Percentiles rank a stretch among this genome's conserved stretches.
These are phyloP conservation scores for Isatis tinctoria DNA, from an alignment of 345 rosid species.

Conservation along the genomic window DNA sequence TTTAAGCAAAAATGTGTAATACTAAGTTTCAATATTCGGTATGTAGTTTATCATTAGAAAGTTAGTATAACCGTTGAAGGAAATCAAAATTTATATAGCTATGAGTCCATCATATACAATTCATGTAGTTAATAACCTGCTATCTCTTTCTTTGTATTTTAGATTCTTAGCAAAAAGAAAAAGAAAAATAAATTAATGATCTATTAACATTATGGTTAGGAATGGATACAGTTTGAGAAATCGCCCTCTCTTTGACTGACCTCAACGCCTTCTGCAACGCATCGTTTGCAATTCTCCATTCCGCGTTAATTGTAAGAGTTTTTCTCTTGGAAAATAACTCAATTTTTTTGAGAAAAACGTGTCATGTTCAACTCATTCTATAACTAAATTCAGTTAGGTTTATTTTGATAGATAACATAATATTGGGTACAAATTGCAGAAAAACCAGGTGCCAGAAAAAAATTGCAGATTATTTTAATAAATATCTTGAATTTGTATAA, in stretches of 20 bases:
- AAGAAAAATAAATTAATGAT: too few relatives aligned
- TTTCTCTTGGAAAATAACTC: conserved; percentile 24
- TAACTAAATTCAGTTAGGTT: not conserved
- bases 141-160: not conserved
- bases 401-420: too few relatives aligned
- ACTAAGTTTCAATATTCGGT: not conserved
- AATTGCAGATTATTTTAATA: too few relatives aligned
- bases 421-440: not conserved
- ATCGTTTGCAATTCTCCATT: conserved; percentile 6
- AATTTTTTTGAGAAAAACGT: not conserved
- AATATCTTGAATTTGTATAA: too few relatives aligned
- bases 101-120: not conserved
- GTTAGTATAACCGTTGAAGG: not conserved
- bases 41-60: not conserved
- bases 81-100: not conserved
- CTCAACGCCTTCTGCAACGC: not conserved
- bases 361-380: not conserved
- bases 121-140: too few relatives aligned
- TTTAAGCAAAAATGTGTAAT: not conserved
- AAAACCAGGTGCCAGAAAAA: too few relatives aligned
- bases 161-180: too few relatives aligned
- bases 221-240: not conserved
- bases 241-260: conserved; percentile 5
- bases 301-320: conserved; percentile 23
- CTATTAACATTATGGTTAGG: too few relatives aligned